Evolutionary conservation across 306 rosid species (phyloP).

Genomic region (Cucurbita maxima): DNA sequence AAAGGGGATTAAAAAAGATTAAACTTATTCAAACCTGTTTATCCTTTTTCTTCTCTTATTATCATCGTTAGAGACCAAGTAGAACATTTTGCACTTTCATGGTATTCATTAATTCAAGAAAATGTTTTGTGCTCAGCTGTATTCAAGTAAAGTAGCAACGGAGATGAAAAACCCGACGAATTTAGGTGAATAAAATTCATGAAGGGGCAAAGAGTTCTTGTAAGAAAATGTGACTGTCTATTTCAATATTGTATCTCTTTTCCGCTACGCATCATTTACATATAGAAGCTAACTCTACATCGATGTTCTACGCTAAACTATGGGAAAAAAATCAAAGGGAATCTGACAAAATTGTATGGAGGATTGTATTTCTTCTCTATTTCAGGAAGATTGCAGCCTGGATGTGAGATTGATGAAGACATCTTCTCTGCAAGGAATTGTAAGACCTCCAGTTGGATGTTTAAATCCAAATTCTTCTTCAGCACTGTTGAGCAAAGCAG

Average conservation of each 20-base stretch:
- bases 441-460: constrained; percentile 39
- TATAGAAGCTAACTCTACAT: not conserved
- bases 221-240: not conserved
- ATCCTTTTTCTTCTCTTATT: not conserved
- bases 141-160: not conserved
- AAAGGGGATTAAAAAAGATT: not conserved
- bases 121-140: not conserved
- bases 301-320: not conserved
- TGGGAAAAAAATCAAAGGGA: too few species aligned
- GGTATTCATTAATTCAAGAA: not conserved
- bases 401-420: constrained; percentile 18
- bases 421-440: constrained; percentile 37
- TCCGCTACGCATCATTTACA: not conserved
- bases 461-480: constrained; percentile 33
- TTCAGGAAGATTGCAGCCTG: not conserved
- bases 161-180: not conserved
- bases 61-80: not conserved
- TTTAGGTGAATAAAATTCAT: not conserved
- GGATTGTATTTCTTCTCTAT: not conserved
- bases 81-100: not conserved
- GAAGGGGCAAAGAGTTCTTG: not conserved
- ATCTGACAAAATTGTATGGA: not conserved
- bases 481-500: not conserved
- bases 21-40: not conserved
- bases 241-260: not conserved